These are phyloP conservation scores for Yamadazyma aaseri DNA, from an alignment of 1,139 yeast species.

Conservation along the genomic window DNA sequence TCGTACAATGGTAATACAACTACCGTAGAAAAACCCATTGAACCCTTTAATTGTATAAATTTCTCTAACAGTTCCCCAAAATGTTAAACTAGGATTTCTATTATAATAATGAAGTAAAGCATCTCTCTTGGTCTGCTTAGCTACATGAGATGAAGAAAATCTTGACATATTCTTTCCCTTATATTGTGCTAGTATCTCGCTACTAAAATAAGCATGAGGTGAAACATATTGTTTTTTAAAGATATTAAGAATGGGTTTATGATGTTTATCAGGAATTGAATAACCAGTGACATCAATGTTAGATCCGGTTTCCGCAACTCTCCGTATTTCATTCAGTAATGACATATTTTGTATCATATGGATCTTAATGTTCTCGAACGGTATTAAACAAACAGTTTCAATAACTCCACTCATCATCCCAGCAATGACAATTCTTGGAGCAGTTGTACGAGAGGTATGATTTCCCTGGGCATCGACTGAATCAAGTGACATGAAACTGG, in stretches of 20 bases:
- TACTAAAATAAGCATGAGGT: conserved; percentile 44
- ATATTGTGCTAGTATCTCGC: conserved; percentile 32
- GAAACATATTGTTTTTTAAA: conserved; percentile 41
- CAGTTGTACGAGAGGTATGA: conserved; percentile 48
- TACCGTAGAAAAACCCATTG: conserved; percentile 78
- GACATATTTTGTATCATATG: conserved; percentile 74
- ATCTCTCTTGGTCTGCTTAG: conserved; percentile 22
- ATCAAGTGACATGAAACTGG: conserved; percentile 69
- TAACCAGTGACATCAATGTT: conserved; percentile 30
- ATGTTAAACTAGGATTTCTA: conserved; percentile 52
- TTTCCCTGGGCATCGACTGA: conserved; percentile 30
- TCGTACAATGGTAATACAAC: conserved; percentile 73
- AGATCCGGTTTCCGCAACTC: conserved; percentile 20
- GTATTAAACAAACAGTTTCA: conserved; percentile 82
- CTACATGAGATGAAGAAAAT: conserved; percentile 21
- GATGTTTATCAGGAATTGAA: conserved; percentile 22
- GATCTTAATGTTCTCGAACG: conserved; percentile 86
- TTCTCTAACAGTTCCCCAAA: conserved; percentile 55
- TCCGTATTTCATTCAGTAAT: conserved; percentile 32
- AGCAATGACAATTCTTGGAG: conserved; percentile 76
- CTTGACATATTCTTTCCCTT: conserved; percentile 26
- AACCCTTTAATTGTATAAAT: conserved; percentile 76
- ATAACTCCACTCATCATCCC: conserved; percentile 82
- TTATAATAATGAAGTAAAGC: conserved; percentile 41
- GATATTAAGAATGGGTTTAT: conserved; percentile 23